Percentiles rank a stretch among this genome's conserved stretches.
Conservation (phyloP, 2,329 filamentous ascomycete genomes). For the Fusarium gaditjirri region DNA sequence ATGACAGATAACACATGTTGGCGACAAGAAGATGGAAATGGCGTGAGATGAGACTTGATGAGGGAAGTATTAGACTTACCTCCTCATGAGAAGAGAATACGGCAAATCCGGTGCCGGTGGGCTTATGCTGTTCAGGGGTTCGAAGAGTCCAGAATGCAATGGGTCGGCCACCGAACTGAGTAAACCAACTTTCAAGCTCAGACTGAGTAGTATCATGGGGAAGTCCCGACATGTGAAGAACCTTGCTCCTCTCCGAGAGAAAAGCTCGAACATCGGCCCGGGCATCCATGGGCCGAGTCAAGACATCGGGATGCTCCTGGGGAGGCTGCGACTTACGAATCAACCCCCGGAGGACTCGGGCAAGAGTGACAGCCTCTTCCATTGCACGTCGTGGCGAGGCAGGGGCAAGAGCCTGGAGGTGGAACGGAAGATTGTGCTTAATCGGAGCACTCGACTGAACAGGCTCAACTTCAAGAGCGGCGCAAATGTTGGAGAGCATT, state of each 20-base stretch:
- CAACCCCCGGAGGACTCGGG: constrained; percentile 89
- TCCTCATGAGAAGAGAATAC: constrained; percentile 99
- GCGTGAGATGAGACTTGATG: not conserved
- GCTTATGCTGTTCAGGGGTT: constrained; percentile 98
- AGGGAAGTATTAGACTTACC: constrained; percentile 65
- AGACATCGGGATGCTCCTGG: constrained; percentile 92
- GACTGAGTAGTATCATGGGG: constrained; percentile 99
- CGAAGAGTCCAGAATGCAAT: constrained; percentile 99
- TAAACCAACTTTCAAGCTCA: constrained; percentile 99
- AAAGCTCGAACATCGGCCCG: constrained; percentile 96
- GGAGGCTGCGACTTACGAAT: constrained; percentile 96
- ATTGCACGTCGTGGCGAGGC: constrained; percentile 95
- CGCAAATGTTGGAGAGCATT: constrained; percentile 96
- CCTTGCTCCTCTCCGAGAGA: constrained; percentile 95
- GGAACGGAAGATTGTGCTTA: constrained; percentile 98
- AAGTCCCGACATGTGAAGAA: constrained; percentile 96
- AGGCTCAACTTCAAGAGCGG: constrained; percentile 96
- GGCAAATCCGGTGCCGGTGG: constrained; percentile 97
- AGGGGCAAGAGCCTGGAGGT: constrained; percentile 93
- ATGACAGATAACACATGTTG: not conserved
- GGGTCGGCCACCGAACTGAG: constrained; percentile 95
- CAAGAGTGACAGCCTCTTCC: constrained; percentile 95
- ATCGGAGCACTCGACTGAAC: constrained; percentile 97
- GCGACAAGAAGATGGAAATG: not conserved
- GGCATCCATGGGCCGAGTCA: constrained; percentile 96